Percentiles rank a stretch among this genome's conserved stretches.
These are phyloP conservation scores for Euclidium syriacum DNA, from an alignment of 345 rosid genomes.

Conservation along the genomic window DNA sequence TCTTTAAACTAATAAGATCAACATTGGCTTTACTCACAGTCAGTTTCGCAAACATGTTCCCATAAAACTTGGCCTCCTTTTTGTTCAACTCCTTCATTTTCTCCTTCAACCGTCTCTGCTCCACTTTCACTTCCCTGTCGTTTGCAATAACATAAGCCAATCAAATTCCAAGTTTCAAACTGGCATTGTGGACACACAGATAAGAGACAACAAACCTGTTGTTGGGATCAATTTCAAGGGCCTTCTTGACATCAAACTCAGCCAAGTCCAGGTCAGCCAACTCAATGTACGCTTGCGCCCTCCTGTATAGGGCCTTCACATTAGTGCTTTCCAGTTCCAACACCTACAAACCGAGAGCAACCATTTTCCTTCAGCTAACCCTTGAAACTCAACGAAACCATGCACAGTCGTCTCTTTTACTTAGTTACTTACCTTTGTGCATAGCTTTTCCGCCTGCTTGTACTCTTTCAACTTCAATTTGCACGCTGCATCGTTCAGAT, in stretches of 20 bases:
- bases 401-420: not conserved
- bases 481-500: constrained; percentile 88
- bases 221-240: constrained; percentile 78
- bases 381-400: not conserved
- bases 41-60: constrained; percentile 80
- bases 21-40: constrained; percentile 31
- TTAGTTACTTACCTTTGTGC: constrained; percentile 50
- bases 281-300: constrained; percentile 74
- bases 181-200: no score
- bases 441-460: constrained; percentile 70
- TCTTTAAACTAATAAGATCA: not conserved
- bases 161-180: no score
- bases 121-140: constrained; percentile 81
- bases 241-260: constrained; percentile 69
- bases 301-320: constrained; percentile 75
- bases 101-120: constrained; percentile 68
- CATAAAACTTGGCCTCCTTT: constrained; percentile 81
- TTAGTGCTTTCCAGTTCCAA: constrained; percentile 57
- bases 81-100: constrained; percentile 75
- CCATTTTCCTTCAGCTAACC: not conserved
- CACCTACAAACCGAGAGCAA: constrained; percentile 37
- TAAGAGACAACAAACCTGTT: constrained; percentile 41
- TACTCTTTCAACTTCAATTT: constrained; percentile 74
- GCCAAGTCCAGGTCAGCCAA: constrained; percentile 75
- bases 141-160: not conserved